Evolutionary conservation across 306 rosid species (phyloP), one percentile per base, ranked within the genome.

Genomic region (Arachis stenosperma): DNA sequence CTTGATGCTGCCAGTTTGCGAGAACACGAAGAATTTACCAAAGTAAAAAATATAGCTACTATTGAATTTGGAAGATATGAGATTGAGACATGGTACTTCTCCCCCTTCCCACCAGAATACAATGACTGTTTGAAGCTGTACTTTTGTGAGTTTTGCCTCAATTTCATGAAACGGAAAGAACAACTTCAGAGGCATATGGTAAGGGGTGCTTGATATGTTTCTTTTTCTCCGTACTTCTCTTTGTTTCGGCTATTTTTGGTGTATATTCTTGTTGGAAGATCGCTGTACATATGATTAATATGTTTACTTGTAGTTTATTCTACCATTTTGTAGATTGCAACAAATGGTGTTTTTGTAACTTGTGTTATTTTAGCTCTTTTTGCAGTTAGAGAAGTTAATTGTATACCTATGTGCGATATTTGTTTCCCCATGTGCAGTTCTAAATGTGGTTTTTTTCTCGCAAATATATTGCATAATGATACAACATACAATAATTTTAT

Each of bases 171-270:
- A 85, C 97, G 97, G 81, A 95, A 95, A 83, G 97, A 95, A 79
- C 99, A 95, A 82, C 98, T 95, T 84, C 99, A 95, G 80, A 91
- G 99, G 91, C 99, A 95, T 84, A 90, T 95, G 99, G 99, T 95
- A 88, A 90, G 99, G 84, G 61, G 50, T 81, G 75, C 69, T 33
- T 79, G 79, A 75, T 73, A 67, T 63, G 10, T 15, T 67, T 56
- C 48, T 37, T 75, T 50, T 72, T 53, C 7, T 9, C 9, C 66
- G 78, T 67, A 67, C 50, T 46, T 61, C 69, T 53, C 39, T 75
- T 81, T 73, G 39, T 13, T 71, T 72, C 43, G 47, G 14, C 46
- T 65, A 15, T 44, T 60, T 71, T 46, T 65, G 57, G 30, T 46
- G 47, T 36, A 55, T 54, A n/a, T 37, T 56, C 48, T 39, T 40